Base-by-base conservation (phyloP, 2,329 filamentous ascomycete genomes). In the Escovopsis sp. region DNA sequence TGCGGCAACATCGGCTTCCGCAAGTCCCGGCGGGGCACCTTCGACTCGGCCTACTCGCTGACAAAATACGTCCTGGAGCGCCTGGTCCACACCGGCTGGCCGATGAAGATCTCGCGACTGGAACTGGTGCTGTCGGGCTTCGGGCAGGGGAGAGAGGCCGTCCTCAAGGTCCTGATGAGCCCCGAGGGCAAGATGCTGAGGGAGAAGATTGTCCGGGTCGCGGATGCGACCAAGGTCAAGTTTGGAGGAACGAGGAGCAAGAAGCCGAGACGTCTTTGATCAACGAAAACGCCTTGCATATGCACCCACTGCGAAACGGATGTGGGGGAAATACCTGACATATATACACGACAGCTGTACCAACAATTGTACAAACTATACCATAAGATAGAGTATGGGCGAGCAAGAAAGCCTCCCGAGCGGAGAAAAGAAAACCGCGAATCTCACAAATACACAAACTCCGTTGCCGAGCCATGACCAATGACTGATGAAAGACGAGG, bases 31-130 rank as follows among this genome's bases (percentile, higher is more conserved):
- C 77, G 91, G 50, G 80, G 83, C 47, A 75, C 77, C 44, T 98
- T 91, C 65, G 91, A 98, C 64, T 82, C 89, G 15, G 89, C 82
- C 3, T 95, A 94, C 64, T 93, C 96, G 60, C 68, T 98, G 39
- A 78, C 82, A 5, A 80, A 84, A 15, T 89, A 88, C 59, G 77
- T 89, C 26, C 76, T 96, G 59, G 81, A 81, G 59, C 77, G 82
- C 59, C 82, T 98, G 49, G 79, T 88, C 58, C 86, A 94, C 62
- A 77, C 76, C 53, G 85, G 84, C 36, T 77, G 85, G 68, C 68
- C 86, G 55, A 68, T 77, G 50, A 77, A 85, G 53, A 93, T 96
- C 44, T 68, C 77, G 49, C 70, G 74, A 43, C 59, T 98, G 48
- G 87, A 95, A 63, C 69, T 98, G 40, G 70, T 88, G 4, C 68